Evolutionary conservation across 2,329 filamentous ascomycete genomes (phyloP).

Genomic region (Pseudopithomyces chartarum): DNA sequence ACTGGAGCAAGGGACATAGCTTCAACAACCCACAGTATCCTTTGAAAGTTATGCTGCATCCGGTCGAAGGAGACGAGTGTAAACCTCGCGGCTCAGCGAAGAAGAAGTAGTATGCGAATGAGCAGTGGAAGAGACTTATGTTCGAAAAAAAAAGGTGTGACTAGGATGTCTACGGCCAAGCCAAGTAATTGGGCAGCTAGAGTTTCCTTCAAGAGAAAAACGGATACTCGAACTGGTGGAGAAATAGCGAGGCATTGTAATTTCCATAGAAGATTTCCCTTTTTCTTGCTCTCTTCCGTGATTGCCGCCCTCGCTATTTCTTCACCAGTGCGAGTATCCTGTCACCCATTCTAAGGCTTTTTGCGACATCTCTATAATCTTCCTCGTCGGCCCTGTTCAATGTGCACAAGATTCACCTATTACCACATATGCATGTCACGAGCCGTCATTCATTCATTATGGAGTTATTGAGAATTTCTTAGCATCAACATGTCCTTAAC

Average conservation of each 20-base stretch:
- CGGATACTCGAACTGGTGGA: constrained; percentile 10
- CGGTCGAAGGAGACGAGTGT: constrained; percentile 9
- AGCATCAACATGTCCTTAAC: constrained; percentile 10
- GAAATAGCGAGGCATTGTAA: constrained; percentile 10
- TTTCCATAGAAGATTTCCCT: constrained; percentile 8
- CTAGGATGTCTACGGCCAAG: constrained; percentile 10
- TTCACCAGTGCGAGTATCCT: constrained; percentile 9
- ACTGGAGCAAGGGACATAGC: constrained; percentile 10
- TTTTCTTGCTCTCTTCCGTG: constrained; percentile 9
- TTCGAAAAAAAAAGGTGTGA: constrained; percentile 11
- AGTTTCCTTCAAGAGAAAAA: constrained; percentile 8
- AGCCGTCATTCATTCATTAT: constrained; percentile 9
- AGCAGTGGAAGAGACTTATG: constrained; percentile 9
- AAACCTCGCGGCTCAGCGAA: constrained; percentile 6
- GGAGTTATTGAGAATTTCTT: constrained; percentile 9
- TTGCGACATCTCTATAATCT: constrained; percentile 8
- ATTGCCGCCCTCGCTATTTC: constrained; percentile 8
- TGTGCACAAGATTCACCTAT: constrained; percentile 7
- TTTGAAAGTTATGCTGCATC: constrained; percentile 11
- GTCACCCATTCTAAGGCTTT: constrained; percentile 4
- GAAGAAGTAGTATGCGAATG: constrained; percentile 12
- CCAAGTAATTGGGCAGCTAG: constrained; percentile 9
- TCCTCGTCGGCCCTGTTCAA: constrained; percentile 10
- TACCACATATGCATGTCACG: constrained; percentile 9
- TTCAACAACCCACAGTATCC: constrained; percentile 9